phyloP scores from a whole-genome alignment of 768 basidiomycete genomes.

The Kwoniella dejecticola region DNA sequence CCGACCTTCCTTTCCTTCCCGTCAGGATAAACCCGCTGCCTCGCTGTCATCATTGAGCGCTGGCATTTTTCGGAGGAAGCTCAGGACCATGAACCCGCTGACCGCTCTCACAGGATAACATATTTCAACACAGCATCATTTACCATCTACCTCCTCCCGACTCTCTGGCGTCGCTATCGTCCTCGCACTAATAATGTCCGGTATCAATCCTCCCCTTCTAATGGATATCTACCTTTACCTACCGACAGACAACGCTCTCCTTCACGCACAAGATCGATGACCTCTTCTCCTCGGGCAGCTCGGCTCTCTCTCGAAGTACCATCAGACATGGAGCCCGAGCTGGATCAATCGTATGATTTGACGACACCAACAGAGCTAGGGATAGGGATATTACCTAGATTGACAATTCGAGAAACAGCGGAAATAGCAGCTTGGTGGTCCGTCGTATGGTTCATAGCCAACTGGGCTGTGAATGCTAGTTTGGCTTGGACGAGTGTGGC shows the following conservation, averaged over 20 bases:
- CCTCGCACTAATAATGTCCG: background rate
- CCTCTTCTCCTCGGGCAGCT: conserved; percentile 7
- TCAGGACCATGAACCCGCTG: too few relatives aligned
- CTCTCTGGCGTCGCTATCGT: conserved; percentile 56
- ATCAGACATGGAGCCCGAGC: background rate
- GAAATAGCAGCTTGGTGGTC: conserved; percentile 77
- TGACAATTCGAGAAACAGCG: conserved; percentile 72
- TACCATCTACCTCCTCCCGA: conserved; percentile 74
- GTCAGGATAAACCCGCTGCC: background rate
- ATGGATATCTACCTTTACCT: conserved; percentile 13
- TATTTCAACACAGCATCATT: conserved; percentile 93
- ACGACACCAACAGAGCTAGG: background rate
- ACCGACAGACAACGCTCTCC: conserved; percentile 6
- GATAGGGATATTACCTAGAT: conserved; percentile 53
- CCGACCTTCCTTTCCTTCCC: too few relatives aligned
- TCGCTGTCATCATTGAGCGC: too few relatives aligned
- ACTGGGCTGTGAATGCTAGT: conserved; percentile 84
- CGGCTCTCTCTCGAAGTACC: conserved; percentile 11
- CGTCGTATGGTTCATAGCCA: conserved; percentile 87
- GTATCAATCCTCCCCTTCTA: conserved; percentile 9
- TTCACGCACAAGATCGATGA: conserved; percentile 7
- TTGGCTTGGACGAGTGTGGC: conserved; percentile 90
- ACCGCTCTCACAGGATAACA: conserved; percentile 64
- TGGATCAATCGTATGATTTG: background rate
- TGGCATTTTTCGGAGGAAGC: too few relatives aligned